A percentile compares a stretch with the other conserved stretches of the same genome.
These are phyloP conservation scores for Phaeomoniella chlamydospora DNA, from an alignment of 2,329 filamentous ascomycete species.

Conservation along the genomic window DNA sequence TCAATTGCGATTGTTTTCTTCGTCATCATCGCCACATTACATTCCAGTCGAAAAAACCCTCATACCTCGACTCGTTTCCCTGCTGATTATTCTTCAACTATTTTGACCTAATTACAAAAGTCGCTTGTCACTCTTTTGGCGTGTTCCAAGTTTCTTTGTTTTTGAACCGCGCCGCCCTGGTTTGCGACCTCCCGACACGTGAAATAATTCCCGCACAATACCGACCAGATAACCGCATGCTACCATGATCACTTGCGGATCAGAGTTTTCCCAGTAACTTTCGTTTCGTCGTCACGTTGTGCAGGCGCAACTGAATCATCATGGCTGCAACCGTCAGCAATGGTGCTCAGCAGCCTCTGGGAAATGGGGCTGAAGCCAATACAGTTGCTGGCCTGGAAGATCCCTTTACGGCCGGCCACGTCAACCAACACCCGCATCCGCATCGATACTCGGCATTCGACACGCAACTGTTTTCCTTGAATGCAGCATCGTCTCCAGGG, in stretches of 20 bases:
- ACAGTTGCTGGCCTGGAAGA: conserved; percentile 14
- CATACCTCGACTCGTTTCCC: no score
- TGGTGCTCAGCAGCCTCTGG: not conserved
- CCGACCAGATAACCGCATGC: no score
- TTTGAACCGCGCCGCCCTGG: no score
- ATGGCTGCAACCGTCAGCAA: not conserved
- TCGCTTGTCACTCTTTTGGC: no score
- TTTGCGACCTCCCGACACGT: no score
- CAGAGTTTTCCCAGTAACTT: not conserved
- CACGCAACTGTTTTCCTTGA: conserved; percentile 61
- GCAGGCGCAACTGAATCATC: not conserved
- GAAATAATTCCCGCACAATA: no score
- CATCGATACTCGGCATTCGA: conserved; percentile 77
- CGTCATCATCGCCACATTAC: no score
- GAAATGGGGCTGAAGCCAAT: not conserved
- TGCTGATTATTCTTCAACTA: no score
- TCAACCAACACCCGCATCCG: conserved; percentile 19
- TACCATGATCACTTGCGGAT: not conserved
- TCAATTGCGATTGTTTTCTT: no score
- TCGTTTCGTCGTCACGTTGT: not conserved
- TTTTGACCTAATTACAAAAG: no score
- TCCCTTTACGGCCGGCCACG: conserved; percentile 25
- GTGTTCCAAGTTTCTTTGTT: no score
- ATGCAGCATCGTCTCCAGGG: conserved; percentile 61
- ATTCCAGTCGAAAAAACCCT: no score